Conservation (phyloP, 768 basidiomycete species). For the Leccinum uliginosum region DNA sequence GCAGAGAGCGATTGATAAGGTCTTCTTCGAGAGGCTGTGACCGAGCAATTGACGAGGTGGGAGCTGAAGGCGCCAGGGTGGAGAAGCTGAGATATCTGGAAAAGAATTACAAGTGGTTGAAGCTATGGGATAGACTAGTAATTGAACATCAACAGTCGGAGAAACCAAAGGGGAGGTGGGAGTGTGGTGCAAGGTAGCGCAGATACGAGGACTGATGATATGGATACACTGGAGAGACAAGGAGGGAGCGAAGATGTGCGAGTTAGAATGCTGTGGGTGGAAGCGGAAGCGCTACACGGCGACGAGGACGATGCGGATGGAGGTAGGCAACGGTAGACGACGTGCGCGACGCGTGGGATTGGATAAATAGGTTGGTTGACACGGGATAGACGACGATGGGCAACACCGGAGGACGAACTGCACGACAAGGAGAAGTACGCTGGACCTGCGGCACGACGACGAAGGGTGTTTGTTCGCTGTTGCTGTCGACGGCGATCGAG, state of each 20-base stretch:
- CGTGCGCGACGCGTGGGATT: slow-evolving; percentile 46
- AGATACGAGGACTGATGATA: slow-evolving; percentile 35
- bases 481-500: slow-evolving; percentile 47
- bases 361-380: slow-evolving; percentile 32
- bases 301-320: slow-evolving; percentile 21
- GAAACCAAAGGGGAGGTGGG: slow-evolving; percentile 26
- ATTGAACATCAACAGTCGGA: slow-evolving; percentile 43
- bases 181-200: slow-evolving; percentile 33
- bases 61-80: slow-evolving; percentile 51
- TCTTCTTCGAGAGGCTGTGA: slow-evolving; percentile 54
- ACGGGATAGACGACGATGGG: slow-evolving; percentile 20
- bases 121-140: slow-evolving; percentile 29
- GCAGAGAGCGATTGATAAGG: slow-evolving; percentile 79
- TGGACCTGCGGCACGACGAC: slow-evolving; percentile 37
- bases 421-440: slow-evolving; percentile 17
- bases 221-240: slow-evolving; percentile 38
- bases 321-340: slow-evolving; percentile 28
- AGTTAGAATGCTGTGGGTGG: slow-evolving; percentile 28
- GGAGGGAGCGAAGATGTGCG: slow-evolving; percentile 22
- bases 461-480: slow-evolving; percentile 40
- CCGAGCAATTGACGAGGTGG: slow-evolving; percentile 29
- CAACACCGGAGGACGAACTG: slow-evolving; percentile 18
- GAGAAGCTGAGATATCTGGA: slow-evolving; percentile 20
- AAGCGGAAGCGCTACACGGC: slow-evolving; percentile 25
- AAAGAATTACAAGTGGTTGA: slow-evolving; percentile 29